These are phyloP conservation scores for Maudiozyma bulderi DNA, from an alignment of 805 yeast genomes.

Conservation along the genomic window DNA sequence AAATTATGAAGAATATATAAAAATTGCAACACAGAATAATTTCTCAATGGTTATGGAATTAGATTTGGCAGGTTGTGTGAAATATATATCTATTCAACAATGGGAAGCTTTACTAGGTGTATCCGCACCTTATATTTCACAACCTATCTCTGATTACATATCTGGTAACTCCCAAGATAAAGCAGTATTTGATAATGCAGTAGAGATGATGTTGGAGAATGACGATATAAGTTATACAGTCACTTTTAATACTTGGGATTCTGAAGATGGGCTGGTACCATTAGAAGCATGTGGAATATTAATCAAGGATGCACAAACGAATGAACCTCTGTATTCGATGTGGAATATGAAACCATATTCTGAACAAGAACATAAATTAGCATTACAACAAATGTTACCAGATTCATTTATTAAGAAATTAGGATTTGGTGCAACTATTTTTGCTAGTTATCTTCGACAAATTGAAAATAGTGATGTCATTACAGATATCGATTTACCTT, in stretches of 20 bases:
- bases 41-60: constrained; percentile 78
- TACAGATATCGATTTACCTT: constrained; percentile 57
- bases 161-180: constrained; percentile 57
- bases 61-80: constrained; percentile 69
- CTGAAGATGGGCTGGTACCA: constrained; percentile 50
- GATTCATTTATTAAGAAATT: constrained; percentile 56
- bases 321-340: constrained; percentile 66
- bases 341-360: constrained; percentile 73
- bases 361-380: constrained; percentile 33
- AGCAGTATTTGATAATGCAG: constrained; percentile 59
- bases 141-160: constrained; percentile 52
- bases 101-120: constrained; percentile 80
- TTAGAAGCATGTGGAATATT: constrained; percentile 91
- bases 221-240: constrained; percentile 66
- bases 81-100: constrained; percentile 52
- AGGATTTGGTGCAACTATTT: constrained; percentile 83
- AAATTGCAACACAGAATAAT: constrained; percentile 55
- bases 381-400: constrained; percentile 37
- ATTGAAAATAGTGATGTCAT: constrained; percentile 47
- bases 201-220: constrained; percentile 57
- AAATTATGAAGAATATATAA: constrained; percentile 40
- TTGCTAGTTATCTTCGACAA: constrained; percentile 60
- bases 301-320: constrained; percentile 50
- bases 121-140: constrained; percentile 7
- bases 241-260: constrained; percentile 41